Evolutionary conservation across 305 asterid species (phyloP), one percentile per base, ranked within the genome.

Genomic region (Withania somnifera): DNA sequence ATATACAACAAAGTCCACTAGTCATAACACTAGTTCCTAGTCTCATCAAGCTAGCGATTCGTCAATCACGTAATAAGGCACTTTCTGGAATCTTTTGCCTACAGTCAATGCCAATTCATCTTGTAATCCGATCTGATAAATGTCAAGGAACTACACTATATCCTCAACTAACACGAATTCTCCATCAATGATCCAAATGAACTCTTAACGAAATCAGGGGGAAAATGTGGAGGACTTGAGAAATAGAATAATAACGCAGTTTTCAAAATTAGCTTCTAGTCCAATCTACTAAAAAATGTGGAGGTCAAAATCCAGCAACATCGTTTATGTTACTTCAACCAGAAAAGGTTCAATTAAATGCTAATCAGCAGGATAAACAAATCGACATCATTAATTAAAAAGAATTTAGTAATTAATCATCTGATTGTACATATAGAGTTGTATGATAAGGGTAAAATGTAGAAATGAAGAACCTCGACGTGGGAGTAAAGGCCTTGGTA

Each of bases 401-500:
- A 2, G 3, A 34, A 30, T 2, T 30, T 30, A 30, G 34, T 1
- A 30, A 30, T 30, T 30, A 30, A 1, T 30, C 34, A 30, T 30
- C 34, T 30, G 34, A 30, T 30, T 30, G 34, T 30, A 30, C 34
- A 30, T 36, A n/a, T n/a, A n/a, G n/a, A n/a, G n/a, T n/a, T n/a
- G n/a, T n/a, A n/a, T n/a, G n/a, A n/a, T n/a, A n/a, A n/a, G n/a
- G n/a, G n/a, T n/a, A 71, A 71, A 73, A 26, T 73, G 58, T 26
- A 50, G 34, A 69, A 69, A 4, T 4, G 34, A 42, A 71, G 57
- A 73, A 96, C 99, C 98, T 96, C 98, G 94, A 96, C 91, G 91
- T 92, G 98, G 77, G 97, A 91, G 89, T 85, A 94, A 76, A 96
- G 92, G 54, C 97, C 95, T 66, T 84, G 86, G 71, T 87, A 87